Evolutionary conservation across 805 yeast genomes (phyloP).

Genomic region (Hanseniaspora clermontiae): DNA sequence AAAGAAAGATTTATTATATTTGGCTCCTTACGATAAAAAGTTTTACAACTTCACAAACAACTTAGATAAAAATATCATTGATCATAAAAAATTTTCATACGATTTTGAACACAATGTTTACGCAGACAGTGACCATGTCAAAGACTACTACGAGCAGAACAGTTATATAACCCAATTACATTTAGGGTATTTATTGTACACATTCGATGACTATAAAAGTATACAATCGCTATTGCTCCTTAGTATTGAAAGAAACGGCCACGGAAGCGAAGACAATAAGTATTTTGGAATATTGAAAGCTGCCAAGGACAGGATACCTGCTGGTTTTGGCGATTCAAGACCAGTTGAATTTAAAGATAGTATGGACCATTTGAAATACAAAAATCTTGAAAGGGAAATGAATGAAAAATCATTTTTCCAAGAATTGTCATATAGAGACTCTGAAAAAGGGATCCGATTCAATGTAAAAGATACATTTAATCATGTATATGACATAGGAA

Average conservation of each 20-base stretch:
- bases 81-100: neutral
- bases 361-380: neutral
- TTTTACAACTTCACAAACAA: neutral
- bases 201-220: neutral
- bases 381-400: neutral
- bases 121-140: neutral
- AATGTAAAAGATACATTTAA: neutral
- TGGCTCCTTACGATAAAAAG: neutral
- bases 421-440: neutral
- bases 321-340: too few species aligned
- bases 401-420: neutral
- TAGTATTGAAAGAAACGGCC: neutral
- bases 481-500: neutral
- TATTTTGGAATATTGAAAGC: too few species aligned
- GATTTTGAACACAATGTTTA: neutral
- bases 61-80: neutral
- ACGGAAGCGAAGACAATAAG: too few species aligned
- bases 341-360: neutral
- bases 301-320: too few species aligned
- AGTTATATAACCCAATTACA: neutral
- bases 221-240: neutral
- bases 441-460: neutral
- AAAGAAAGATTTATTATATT: neutral
- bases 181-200: neutral
- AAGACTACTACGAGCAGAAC: neutral